Conservation (phyloP, 1,139 yeast genomes). For the Geotrichum phurueaensis region DNA sequence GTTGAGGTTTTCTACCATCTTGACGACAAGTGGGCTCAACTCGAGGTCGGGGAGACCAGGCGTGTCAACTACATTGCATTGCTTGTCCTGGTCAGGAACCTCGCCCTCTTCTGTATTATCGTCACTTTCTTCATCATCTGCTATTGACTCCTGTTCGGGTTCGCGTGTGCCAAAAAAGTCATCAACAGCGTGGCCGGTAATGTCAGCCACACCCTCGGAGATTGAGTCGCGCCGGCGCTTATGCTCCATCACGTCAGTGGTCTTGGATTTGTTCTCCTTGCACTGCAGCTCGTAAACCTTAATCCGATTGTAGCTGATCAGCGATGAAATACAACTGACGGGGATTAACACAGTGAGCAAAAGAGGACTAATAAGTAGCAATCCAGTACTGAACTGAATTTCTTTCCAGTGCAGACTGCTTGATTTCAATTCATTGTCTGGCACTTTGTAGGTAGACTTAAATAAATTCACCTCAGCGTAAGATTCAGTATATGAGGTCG, state of each 20-base stretch:
- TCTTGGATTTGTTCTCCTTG: background rate
- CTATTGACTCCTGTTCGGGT: background rate
- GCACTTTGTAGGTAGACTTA: constrained; percentile 20
- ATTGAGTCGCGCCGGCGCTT: constrained; percentile 14
- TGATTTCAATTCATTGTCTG: constrained; percentile 8
- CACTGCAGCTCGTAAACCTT: constrained; percentile 16
- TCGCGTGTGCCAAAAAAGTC: constrained; percentile 19
- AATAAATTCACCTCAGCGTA: constrained; percentile 28
- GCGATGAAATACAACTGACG: constrained; percentile 24
- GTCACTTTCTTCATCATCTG: background rate
- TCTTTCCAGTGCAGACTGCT: constrained; percentile 3
- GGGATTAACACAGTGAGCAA: constrained; percentile 26
- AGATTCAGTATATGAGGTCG: constrained; percentile 17
- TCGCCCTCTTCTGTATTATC: background rate
- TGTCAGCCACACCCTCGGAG: constrained; percentile 23
- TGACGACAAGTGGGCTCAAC: background rate
- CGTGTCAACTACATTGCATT: background rate
- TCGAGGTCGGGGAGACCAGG: background rate
- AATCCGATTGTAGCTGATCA: constrained; percentile 25
- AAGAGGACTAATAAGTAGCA: constrained; percentile 23
- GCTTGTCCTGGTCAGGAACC: background rate
- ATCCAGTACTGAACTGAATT: constrained; percentile 20
- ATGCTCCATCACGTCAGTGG: background rate
- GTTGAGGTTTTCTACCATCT: constrained; percentile 24
- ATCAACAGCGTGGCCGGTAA: constrained; percentile 23